Base-by-base conservation (phyloP, 1,284 basidiomycete genomes). In the Moniliophthora roreri region DNA sequence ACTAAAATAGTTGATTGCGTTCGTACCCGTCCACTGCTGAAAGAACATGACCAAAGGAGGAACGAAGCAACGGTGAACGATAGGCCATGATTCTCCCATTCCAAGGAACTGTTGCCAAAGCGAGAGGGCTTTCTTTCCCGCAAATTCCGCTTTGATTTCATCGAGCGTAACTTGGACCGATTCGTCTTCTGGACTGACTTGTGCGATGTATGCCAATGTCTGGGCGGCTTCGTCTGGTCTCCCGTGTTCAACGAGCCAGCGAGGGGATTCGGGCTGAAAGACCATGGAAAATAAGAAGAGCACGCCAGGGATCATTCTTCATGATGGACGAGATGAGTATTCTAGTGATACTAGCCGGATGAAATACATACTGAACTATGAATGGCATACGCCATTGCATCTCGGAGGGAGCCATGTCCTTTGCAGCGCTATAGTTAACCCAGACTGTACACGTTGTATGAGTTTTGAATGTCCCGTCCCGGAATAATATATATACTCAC, bases 11-110 rank as follows among this genome's bases (percentile, higher is more conserved):
- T 81, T 79, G 66, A 85, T 80, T 0, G 78, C 75, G 60, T 85
- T 84, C 42, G 82, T 81, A 6, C 84, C 84, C 0, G 75, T 78
- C 74, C 78, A 82, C 64, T 83, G 80, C 65, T 84, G 81, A 58
- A 76, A 75, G 55, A 79, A 74, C 73, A 82, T 81, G 56, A 81
- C 71, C 36, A 81, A 61, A 0, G 75, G 71, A 10, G 81, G 80
- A 38, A 82, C 79, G 52, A 79, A 71, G 51, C 77, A 79, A 51
- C 78, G 71, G 35, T 80, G 61, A 51, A 69, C 74, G 55, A 70
- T 79, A 46, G 59, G 59, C 44, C 64, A 71, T 45, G 71, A 78
- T 52, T 75, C 77, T 48, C 68, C 71, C 77, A 81, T 75, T 60
- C 70, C 71, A 54, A 62, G 58, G 55, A 76, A 63, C 53, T 76